Evolutionary conservation across 1,284 basidiomycete species (phyloP).

Genomic region (Flammula alnicola): DNA sequence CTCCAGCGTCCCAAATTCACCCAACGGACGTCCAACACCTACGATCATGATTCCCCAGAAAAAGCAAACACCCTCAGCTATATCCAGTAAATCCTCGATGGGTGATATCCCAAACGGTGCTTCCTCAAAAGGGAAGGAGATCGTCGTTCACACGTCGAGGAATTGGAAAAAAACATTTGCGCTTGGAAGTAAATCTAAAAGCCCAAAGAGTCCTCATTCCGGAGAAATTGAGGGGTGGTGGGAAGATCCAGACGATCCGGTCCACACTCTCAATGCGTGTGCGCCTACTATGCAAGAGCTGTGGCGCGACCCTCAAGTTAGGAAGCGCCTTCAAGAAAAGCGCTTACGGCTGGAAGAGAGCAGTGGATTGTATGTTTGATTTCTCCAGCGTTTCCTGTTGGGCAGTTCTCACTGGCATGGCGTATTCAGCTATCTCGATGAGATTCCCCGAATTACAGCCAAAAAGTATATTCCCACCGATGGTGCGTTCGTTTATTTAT

Average conservation of each 20-base stretch:
- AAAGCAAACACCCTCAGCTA: slow-evolving; percentile 39
- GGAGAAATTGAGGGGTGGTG: slow-evolving; percentile 80
- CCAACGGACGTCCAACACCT: slow-evolving; percentile 50
- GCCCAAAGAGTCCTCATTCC: slow-evolving; percentile 66
- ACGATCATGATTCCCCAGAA: slow-evolving; percentile 50
- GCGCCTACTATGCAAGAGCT: slow-evolving; percentile 67
- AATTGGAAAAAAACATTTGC: slow-evolving; percentile 78
- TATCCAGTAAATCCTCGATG: slow-evolving; percentile 32
- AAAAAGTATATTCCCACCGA: slow-evolving; percentile 81
- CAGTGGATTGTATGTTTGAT: slow-evolving; percentile 72
- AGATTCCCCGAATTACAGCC: slow-evolving; percentile 77
- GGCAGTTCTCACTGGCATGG: slow-evolving; percentile 17
- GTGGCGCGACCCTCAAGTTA: slow-evolving; percentile 71
- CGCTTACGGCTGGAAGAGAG: slow-evolving; percentile 75
- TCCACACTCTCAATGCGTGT: slow-evolving; percentile 68
- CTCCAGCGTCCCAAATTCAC: slow-evolving; percentile 19
- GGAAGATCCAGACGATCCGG: slow-evolving; percentile 82
- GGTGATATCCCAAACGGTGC: slow-evolving; percentile 33
- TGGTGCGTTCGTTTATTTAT: slow-evolving; percentile 47
- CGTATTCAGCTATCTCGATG: slow-evolving; percentile 69
- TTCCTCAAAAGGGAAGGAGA: slow-evolving; percentile 51
- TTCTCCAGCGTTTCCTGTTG: slow-evolving; percentile 17
- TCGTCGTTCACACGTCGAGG: slow-evolving; percentile 62
- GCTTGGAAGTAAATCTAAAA: slow-evolving; percentile 61
- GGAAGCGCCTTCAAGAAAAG: slow-evolving; percentile 62